Conservation (phyloP, 495 filamentous ascomycete genomes). For the Viridothelium virens region DNA sequence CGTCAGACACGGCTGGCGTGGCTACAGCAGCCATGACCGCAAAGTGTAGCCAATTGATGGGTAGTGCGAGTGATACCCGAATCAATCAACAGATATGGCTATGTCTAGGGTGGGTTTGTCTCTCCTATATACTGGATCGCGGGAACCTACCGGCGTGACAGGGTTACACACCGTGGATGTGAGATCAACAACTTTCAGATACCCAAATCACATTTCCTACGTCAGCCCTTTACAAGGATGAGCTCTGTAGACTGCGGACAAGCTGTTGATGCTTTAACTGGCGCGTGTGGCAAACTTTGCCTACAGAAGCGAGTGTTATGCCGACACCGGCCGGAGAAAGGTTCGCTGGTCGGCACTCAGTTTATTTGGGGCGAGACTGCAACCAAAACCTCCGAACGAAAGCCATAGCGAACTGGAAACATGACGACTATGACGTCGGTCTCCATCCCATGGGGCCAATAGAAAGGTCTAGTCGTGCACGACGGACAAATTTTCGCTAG, state of each 20-base stretch:
- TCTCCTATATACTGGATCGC: slow-evolving; percentile 3
- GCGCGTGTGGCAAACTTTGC: too few relatives aligned
- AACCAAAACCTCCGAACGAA: background rate
- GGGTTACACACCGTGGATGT: background rate
- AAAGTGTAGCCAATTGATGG: background rate
- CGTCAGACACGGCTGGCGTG: background rate
- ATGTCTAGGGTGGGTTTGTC: background rate
- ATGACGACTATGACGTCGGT: background rate
- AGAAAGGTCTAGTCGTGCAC: background rate
- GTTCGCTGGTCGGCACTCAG: too few relatives aligned
- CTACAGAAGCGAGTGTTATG: background rate
- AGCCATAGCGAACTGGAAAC: background rate
- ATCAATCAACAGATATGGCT: background rate
- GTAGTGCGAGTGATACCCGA: background rate
- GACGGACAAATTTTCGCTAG: background rate
- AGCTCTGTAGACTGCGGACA: background rate
- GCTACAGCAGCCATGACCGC: background rate
- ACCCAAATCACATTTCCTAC: background rate
- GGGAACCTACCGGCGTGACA: background rate
- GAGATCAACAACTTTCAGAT: background rate
- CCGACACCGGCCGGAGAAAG: background rate
- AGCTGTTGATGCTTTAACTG: background rate
- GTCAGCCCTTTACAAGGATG: slow-evolving; percentile 4
- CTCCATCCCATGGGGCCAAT: background rate
- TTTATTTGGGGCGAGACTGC: background rate